Base-by-base conservation (phyloP, 176 grass and related monocot species). In the Aechmea fasciata region DNA sequence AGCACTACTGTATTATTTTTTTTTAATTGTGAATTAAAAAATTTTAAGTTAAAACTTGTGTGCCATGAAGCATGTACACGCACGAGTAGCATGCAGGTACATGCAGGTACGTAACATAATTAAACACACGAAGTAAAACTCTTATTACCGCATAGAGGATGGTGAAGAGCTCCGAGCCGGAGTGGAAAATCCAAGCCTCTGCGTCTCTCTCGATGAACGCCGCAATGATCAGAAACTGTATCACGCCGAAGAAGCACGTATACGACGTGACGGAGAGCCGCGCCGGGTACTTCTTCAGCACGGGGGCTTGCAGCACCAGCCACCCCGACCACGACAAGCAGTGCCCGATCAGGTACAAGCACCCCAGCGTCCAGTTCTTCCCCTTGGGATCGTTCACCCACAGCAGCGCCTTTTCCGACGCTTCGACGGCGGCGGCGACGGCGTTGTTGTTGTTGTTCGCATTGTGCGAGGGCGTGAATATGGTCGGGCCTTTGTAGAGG, bases 221-320 rank as follows among this genome's bases (percentile, higher is more conserved):
- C 1, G 95, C 95, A 61, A 99, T 99, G 84, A 90, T 50, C 75
- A 99, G 49, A 84, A 99, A 99, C 82, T 99, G 95, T 69, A 99
- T 88, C 63, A 99, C 95, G 11, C 95, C 95, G 63, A 99, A 99
- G 84, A 99, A 99, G 77, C 95, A 99, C 62, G 95, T 99, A 87
- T 94, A 99, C 10, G 95, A 99, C 9, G 95, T 99, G 5, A 99
- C 95, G 0, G 95, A 99, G 10, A 99, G 82, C 65, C 78, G 69
- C 41, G 95, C 95, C 22, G 95, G 95, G 78, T 99, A 99, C 75
- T 94, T 93, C 70, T 99, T 99, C 14, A 99, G 90, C 72, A 99
- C 78, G 20, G 95, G 95, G 1, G 84, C 87, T 80, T 99, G 95
- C 49, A 99, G 87, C 82, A 99, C 95, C 28, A 99, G 82, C 95